Conservation (phyloP, 306 rosid species). For the Luffa aegyptiaca region DNA sequence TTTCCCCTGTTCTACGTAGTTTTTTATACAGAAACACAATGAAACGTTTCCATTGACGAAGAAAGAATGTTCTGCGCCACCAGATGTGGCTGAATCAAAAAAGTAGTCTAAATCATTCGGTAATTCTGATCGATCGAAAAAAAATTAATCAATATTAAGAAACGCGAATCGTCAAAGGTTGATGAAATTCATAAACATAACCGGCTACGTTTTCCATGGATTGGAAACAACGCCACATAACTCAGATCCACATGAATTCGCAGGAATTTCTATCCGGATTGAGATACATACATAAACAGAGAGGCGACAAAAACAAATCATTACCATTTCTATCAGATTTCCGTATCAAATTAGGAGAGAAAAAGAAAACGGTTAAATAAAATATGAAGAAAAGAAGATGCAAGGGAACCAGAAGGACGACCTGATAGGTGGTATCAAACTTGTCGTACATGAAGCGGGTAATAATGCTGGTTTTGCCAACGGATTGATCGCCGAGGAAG, state of each 20-base stretch:
- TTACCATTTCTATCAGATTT: neutral
- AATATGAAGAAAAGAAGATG: neutral
- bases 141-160: neutral
- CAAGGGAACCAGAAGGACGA: neutral
- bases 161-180: neutral
- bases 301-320: neutral
- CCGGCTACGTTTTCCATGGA: neutral
- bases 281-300: neutral
- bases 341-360: neutral
- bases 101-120: neutral
- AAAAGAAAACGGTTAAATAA: neutral
- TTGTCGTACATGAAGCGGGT: conserved; percentile 98
- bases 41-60: neutral
- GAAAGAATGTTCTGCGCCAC: neutral
- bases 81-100: neutral
- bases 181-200: neutral
- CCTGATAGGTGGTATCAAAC: conserved; percentile 92
- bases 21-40: neutral
- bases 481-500: conserved; percentile 90
- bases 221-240: neutral
- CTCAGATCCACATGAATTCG: neutral
- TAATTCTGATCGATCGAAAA: neutral
- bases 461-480: conserved; percentile 90
- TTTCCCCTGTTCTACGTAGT: neutral
- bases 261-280: neutral